These are phyloP conservation scores for Quercus wislizeni DNA, from an alignment of 306 rosid genomes.

Conservation along the genomic window DNA sequence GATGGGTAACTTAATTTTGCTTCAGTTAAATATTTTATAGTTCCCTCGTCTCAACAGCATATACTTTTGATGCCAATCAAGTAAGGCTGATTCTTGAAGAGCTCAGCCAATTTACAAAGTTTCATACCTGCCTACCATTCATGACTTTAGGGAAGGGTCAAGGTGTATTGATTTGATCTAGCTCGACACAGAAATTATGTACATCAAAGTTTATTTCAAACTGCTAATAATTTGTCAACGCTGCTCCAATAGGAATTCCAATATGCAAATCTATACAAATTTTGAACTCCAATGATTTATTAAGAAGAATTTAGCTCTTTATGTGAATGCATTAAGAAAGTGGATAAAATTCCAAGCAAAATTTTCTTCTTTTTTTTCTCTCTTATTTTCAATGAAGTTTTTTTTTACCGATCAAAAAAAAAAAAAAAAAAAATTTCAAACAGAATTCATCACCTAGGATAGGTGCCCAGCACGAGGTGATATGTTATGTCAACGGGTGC, in stretches of 20 bases:
- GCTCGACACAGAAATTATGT: background rate
- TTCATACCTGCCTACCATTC: conserved; percentile 12
- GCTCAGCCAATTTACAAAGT: conserved; percentile 30
- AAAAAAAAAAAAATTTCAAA: background rate
- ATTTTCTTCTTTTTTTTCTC: no score
- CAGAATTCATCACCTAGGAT: background rate
- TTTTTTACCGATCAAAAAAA: no score
- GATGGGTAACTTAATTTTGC: background rate
- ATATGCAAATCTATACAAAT: background rate
- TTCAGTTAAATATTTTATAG: background rate
- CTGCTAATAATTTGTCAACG: no score
- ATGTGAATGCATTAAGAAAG: background rate
- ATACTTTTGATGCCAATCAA: conserved; percentile 29
- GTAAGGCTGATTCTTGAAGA: conserved; percentile 35
- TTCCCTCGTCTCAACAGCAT: conserved; percentile 13
- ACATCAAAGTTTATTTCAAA: background rate
- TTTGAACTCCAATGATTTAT: background rate
- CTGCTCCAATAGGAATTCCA: no score
- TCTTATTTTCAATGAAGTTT: no score
- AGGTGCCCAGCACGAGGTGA: no score
- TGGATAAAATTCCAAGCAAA: background rate
- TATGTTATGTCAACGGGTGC: no score
- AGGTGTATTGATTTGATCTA: background rate
- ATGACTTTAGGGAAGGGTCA: background rate
- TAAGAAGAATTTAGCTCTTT: background rate